Base-by-base conservation (phyloP, 768 basidiomycete species). In the Pleurotus tuber-regium region DNA sequence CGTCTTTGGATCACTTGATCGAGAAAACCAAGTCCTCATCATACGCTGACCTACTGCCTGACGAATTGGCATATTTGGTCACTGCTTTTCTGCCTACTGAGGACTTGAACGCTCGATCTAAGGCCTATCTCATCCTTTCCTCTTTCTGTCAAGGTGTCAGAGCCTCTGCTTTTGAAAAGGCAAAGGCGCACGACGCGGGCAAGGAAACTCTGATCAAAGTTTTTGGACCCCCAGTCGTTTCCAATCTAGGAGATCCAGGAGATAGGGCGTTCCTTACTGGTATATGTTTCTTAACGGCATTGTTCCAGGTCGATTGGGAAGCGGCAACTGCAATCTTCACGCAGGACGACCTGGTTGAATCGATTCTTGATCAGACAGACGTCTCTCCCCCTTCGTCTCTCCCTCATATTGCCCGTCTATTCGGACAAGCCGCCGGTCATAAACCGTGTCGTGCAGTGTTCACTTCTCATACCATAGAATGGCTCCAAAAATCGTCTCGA, bases 221-320 rank as follows among this genome's bases (percentile, higher is more conserved):
- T 11, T 82, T 92, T 56, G 69, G 76, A 19, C 76, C 80, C 24
- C 59, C 71, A 0, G 63, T 88, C 28, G 57, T 76, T 6, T 65
- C 72, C 10, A 71, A 72, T 36, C 71, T 92, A 8, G 69, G 77
- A 28, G 83, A 84, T 39, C 75, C 79, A 2, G 71, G 79, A 16
- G 83, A 88, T 63, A 52, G 61, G 9, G 71, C 74, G 29, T 65
- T 83, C 23, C 67, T 86, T 14, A 66, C 71, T 11, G 84, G 82
- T 9, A 66, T 87, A 31, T 76, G 82, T 1, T 86, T 92, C 63
- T 73, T 93, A 43, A 72, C 78, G n/a, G 89, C 89, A 0, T 70
- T 95, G 16, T 91, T 92, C 61, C 89, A 92, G 63, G 82, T 92
- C n/a, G 89, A 92, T 57, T 78, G 83, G 67, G 69, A 76, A 46